Evolutionary conservation across 768 basidiomycete genomes (phyloP), one percentile per base, ranked within the genome.

Genomic region (Termitomyces sp.): DNA sequence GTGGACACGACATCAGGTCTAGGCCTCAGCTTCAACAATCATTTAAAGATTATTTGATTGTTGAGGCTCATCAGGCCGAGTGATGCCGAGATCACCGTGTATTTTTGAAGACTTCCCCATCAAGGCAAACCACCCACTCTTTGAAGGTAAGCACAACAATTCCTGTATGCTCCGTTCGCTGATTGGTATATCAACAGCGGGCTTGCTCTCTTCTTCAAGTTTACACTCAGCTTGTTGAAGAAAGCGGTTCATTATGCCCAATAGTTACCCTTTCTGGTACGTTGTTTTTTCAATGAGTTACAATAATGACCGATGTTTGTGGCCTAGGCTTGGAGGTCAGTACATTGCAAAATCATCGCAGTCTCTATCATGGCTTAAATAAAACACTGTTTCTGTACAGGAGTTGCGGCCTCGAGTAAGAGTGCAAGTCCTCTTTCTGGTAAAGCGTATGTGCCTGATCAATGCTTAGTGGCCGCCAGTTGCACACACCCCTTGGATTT

Each of bases 401-500:
- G 85, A 44, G 75, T 86, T 49, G 84, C 82, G 29, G 85, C 85
- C 34, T 84, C 84, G 45, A 79, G 85, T 86, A 67, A 26, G 82
- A 76, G 29, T 20, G 18, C 24, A 29, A 49, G 5, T 52, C 22
- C n/a, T 56, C 52, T 28, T 47, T 56, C 26, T 28, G 26, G 58
- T 37, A 10, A 41, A 29, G 39, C 31, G 24, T 36, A 51, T 53
- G 58, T 33, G 46, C 55, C 37, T 51, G 34, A 42, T 51, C 37
- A 31, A 56, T 63, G 20, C 49, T 47, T 59, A 90, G 90, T 92
- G 83, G 90, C 91, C 41, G 87, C 90, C 29, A 83, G 79, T 54
- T 86, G 82, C 66, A 93, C 90, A 0, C 91, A 93, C 74, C 91
- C 91, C 39, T 70, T 93, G 55, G 91, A 93, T 71, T 75, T 93